Conservation (phyloP, 192 early-diverging fungal species). For the Podochytrium sp. region DNA sequence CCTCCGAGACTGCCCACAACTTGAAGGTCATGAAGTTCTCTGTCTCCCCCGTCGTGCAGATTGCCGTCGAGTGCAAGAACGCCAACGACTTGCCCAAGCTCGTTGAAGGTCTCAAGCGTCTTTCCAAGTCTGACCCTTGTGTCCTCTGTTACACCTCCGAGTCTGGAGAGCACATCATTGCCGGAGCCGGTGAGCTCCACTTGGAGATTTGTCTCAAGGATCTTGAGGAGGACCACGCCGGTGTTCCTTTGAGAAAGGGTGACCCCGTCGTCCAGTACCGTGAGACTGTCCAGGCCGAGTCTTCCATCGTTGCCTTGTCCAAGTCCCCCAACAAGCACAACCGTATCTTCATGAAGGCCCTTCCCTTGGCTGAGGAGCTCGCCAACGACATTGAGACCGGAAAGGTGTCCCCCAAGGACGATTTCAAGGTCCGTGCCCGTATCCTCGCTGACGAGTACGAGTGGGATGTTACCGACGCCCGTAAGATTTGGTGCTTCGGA, state of each 20-base stretch:
- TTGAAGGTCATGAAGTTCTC: conserved; percentile 99
- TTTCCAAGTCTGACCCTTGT: conserved; percentile 99
- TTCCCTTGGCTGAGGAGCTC: conserved; percentile 83
- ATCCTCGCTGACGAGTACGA: conserved; percentile 83
- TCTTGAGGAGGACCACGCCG: conserved; percentile 98
- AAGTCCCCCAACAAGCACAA: conserved; percentile 99
- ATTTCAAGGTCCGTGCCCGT: conserved; percentile 92
- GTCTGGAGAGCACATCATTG: conserved; percentile 97
- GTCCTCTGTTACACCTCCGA: conserved; percentile 86
- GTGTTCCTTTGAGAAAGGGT: conserved; percentile 87
- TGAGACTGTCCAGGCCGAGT: conserved; percentile 90
- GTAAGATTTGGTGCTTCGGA: conserved; percentile 98
- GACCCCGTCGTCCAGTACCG: conserved; percentile 95
- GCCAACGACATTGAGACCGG: conserved; percentile 79
- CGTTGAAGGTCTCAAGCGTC: conserved; percentile 99
- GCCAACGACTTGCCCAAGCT: conserved; percentile 98
- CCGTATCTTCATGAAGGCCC: conserved; percentile 97
- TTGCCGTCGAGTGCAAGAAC: conserved; percentile 97
- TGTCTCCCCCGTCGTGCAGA: conserved; percentile 96
- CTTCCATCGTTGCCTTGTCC: conserved; percentile 77
- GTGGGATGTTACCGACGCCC: conserved; percentile 97
- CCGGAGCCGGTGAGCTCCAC: conserved; percentile 99
- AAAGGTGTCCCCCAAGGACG: conserved; percentile 87
- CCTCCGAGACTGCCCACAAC: conserved; percentile 93
- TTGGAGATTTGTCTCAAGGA: conserved; percentile 99